Evolutionary conservation across 306 rosid genomes (phyloP), one percentile per base, ranked within the genome.

Genomic region (Cicer bijugum): DNA sequence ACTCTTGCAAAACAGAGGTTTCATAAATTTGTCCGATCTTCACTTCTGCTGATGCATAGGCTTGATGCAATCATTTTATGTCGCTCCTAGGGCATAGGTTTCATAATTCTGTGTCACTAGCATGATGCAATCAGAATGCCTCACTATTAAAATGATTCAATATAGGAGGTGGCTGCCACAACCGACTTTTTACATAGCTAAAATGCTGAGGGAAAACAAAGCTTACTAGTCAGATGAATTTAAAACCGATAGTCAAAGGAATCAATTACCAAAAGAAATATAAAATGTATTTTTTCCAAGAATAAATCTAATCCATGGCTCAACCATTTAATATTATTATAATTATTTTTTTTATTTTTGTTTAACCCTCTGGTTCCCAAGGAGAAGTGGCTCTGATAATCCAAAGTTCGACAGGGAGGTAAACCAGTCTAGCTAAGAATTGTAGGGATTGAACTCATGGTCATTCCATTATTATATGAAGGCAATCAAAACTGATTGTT

Each of bases 221-320:
- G 57, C 57, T 51, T 15, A 28, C 35, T 28, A 51, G 23, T 51
- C 57, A 51, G 23, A 20, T 51, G 23, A 51, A 63, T 75, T 64
- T 43, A 62, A 75, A 75, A 69, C 53, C 43, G 66, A 82, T 11
- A 15, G 50, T 50, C 17, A 50, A 77, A 33, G 71, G 55, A 58
- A 6, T 8, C 71, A 55, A 74, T 65, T 40, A 16, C 19, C 33
- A 14, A 23, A 17, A 73, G 51, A 78, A 47, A 61, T 28, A 28
- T 28, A 28, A 11, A 61, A 58, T 64, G 14, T 67, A 58, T 67
- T 60, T 70, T 69, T 40, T 48, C 47, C 19, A 77, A 67, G 78
- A 72, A 63, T 42, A 69, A 73, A 44, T n/a, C 33, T 67, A 76
- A 60, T 45, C 59, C 71, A 56, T 56, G 45, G 15, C 10, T 56